Conservation (phyloP, 768 basidiomycete genomes). For the Tricholoma saponaceum region DNA sequence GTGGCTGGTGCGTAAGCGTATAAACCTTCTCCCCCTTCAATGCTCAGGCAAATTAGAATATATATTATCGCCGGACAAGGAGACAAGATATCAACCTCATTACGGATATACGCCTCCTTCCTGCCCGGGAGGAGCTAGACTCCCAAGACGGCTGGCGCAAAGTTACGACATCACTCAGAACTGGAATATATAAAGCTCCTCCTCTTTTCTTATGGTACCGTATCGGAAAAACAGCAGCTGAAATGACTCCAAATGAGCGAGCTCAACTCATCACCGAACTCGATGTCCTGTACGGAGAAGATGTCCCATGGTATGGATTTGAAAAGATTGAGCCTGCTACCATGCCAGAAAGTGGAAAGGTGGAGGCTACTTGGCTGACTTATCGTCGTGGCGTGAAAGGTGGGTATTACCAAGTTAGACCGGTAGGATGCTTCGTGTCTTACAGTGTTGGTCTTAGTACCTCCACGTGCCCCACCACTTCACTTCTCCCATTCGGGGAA, state of each 20-base stretch:
- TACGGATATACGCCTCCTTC: conserved; percentile 64
- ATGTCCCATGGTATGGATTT: conserved; percentile 83
- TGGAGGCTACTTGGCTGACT: conserved; percentile 59
- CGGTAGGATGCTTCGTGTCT: neutral
- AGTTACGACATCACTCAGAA: conserved; percentile 55
- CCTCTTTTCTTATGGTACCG: conserved; percentile 80
- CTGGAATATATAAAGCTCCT: conserved; percentile 53
- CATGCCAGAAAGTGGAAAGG: conserved; percentile 35
- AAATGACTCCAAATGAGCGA: conserved; percentile 57
- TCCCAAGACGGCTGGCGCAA: conserved; percentile 57
- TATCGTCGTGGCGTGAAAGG: conserved; percentile 73
- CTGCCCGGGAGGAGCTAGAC: conserved; percentile 47
- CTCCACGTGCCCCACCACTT: conserved; percentile 71
- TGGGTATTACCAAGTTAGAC: conserved; percentile 29
- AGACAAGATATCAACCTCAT: conserved; percentile 79
- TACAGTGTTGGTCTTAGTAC: conserved; percentile 33
- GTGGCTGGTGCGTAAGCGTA: conserved; percentile 47
- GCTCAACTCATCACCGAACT: conserved; percentile 79
- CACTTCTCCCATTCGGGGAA: conserved; percentile 81
- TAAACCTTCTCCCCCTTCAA: neutral
- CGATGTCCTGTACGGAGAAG: conserved; percentile 87
- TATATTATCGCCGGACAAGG: conserved; percentile 85
- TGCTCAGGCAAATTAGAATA: conserved; percentile 32
- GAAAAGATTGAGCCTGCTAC: conserved; percentile 63
- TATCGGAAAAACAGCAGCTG: conserved; percentile 55